phyloP scores from a whole-genome alignment of 1,139 yeast genomes.

The Protomyces macrosporus region DNA sequence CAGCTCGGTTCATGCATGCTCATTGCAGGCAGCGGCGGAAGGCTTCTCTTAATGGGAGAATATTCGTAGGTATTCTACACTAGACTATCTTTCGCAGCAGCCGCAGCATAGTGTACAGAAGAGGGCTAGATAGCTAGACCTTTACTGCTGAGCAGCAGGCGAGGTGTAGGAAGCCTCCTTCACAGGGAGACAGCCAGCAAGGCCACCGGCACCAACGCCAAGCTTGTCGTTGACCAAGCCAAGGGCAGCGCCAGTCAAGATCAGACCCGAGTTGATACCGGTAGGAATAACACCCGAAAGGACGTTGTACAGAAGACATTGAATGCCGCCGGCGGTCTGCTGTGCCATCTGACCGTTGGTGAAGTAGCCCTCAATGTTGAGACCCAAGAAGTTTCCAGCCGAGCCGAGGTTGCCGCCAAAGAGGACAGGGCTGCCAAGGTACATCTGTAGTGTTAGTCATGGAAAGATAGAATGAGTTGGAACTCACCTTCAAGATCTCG shows the following conservation, averaged over 20 bases:
- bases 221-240: background rate
- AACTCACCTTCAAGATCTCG: background rate
- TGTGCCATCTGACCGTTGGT: background rate
- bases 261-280: background rate
- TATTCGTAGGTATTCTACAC: no score
- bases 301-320: constrained; percentile 8
- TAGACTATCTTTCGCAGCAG: no score
- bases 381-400: constrained; percentile 13
- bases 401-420: constrained; percentile 18
- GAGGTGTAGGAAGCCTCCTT: background rate
- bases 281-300: constrained; percentile 10
- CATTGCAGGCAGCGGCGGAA: no score
- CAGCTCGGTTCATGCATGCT: no score
- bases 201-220: background rate
- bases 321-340: background rate
- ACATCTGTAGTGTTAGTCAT: background rate
- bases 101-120: no score
- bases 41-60: no score
- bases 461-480: no score
- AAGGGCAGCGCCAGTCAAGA: background rate
- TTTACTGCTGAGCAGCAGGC: background rate
- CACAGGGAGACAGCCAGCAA: background rate
- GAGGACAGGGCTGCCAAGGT: constrained; percentile 5
- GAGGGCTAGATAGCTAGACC: no score
- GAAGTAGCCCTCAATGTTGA: background rate